A percentile compares a stretch with the other conserved stretches of the same genome.
These are phyloP conservation scores for Quercus phellos DNA, from an alignment of 331 rosid genomes.

Conservation along the genomic window DNA sequence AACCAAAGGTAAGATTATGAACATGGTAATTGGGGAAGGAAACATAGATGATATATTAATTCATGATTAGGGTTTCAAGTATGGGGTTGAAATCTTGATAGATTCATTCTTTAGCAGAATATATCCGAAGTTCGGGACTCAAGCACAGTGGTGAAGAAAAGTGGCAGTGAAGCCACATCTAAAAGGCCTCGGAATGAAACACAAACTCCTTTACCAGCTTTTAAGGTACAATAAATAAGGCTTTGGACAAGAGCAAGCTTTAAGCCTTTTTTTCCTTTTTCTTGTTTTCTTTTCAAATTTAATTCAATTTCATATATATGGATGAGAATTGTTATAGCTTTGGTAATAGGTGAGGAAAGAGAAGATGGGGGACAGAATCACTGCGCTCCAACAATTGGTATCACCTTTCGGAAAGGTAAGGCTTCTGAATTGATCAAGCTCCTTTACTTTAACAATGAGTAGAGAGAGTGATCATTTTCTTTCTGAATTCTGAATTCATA, in stretches of 20 bases:
- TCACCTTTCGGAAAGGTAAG: slow-evolving; percentile 99
- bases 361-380: slow-evolving; percentile 99
- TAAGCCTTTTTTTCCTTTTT: not conserved
- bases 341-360: slow-evolving; percentile 86
- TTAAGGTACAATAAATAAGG: slow-evolving; percentile 69
- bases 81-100: slow-evolving; percentile 1
- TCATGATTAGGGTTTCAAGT: slow-evolving; percentile 31
- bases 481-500: slow-evolving; percentile 35
- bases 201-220: slow-evolving; percentile 93
- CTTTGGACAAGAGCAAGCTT: slow-evolving; percentile 31
- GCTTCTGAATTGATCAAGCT: slow-evolving; percentile 15
- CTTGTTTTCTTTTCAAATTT: slow-evolving; percentile 11
- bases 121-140: slow-evolving; percentile 67
- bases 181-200: slow-evolving; percentile 90
- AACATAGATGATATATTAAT: not conserved
- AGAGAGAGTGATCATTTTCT: slow-evolving; percentile 35
- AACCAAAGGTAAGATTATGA: slow-evolving; percentile 54
- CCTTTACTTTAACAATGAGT: slow-evolving; percentile 26
- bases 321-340: slow-evolving; percentile 34
- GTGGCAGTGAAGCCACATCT: slow-evolving; percentile 63
- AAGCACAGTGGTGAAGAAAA: slow-evolving; percentile 57
- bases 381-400: slow-evolving; percentile 99
- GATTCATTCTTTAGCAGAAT: slow-evolving; percentile 44
- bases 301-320: slow-evolving; percentile 14
- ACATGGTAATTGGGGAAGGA: not conserved